Conservation (phyloP, 2,329 filamentous ascomycete genomes). For the Xylaria sp. region DNA sequence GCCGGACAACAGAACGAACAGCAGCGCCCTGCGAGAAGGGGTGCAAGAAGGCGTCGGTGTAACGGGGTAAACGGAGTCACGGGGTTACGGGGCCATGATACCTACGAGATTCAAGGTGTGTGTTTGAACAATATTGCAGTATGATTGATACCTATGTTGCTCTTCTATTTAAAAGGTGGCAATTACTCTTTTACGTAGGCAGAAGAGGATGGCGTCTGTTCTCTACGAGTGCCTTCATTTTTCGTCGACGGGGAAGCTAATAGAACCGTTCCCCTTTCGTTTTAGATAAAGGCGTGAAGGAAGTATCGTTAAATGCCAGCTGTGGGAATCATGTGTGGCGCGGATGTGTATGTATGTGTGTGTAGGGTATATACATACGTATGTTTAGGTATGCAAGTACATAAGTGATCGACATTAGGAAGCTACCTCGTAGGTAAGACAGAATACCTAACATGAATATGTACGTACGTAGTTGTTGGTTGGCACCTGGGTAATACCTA, state of each 20-base stretch:
- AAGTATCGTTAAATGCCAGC: neutral
- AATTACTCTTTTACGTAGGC: no score
- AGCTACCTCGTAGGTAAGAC: no score
- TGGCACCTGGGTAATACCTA: neutral
- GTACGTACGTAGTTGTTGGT: neutral
- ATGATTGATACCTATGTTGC: constrained; percentile 1
- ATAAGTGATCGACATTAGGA: neutral
- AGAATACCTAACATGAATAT: neutral
- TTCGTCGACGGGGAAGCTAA: no score
- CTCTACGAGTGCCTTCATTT: no score
- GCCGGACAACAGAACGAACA: constrained; percentile 49
- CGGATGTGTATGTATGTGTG: neutral
- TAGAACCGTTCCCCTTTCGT: no score
- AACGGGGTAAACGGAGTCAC: constrained; percentile 35
- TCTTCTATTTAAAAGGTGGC: neutral
- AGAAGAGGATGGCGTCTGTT: no score
- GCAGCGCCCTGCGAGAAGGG: constrained; percentile 40
- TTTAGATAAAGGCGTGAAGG: neutral
- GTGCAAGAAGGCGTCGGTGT: constrained; percentile 47
- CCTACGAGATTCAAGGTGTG: constrained; percentile 1
- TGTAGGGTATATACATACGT: neutral
- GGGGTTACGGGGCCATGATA: constrained; percentile 23
- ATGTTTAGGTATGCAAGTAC: neutral
- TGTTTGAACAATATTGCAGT: constrained; percentile 6
- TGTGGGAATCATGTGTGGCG: neutral